These are phyloP conservation scores for Elsinoe batatas DNA, from an alignment of 2,329 filamentous ascomycete species.

Conservation along the genomic window DNA sequence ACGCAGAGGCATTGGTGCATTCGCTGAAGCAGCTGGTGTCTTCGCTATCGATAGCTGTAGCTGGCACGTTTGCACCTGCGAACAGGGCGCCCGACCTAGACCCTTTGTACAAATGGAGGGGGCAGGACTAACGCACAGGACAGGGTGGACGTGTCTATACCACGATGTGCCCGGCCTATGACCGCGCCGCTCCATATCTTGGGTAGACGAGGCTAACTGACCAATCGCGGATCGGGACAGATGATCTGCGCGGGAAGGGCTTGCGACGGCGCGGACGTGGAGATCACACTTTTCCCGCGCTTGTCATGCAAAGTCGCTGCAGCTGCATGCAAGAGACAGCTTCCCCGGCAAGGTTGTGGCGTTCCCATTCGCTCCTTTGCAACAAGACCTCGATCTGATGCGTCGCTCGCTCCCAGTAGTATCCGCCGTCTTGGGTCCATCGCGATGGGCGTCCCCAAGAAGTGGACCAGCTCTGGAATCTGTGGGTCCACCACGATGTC, in stretches of 20 bases:
- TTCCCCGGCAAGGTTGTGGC: slow-evolving; percentile 11
- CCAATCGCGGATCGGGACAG: background rate
- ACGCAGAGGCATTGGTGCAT: background rate
- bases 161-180: background rate
- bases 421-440: background rate
- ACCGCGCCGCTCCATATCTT: background rate
- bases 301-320: background rate
- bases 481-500: slow-evolving; percentile 11
- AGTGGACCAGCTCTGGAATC: background rate
- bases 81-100: background rate
- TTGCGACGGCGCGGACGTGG: slow-evolving; percentile 10
- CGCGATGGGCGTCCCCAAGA: background rate
- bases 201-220: background rate
- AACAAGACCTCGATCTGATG: background rate
- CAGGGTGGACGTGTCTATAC: background rate
- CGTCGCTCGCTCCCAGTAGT: background rate
- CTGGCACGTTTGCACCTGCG: background rate
- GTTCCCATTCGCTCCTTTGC: background rate
- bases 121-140: background rate
- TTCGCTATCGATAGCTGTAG: background rate
- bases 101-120: background rate
- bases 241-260: slow-evolving; percentile 8
- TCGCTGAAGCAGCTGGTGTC: background rate
- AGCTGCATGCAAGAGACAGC: background rate
- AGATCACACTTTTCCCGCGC: slow-evolving; percentile 5